These are phyloP conservation scores for Lolium perenne DNA, from an alignment of 176 grass and related monocot genomes.

Conservation along the genomic window DNA sequence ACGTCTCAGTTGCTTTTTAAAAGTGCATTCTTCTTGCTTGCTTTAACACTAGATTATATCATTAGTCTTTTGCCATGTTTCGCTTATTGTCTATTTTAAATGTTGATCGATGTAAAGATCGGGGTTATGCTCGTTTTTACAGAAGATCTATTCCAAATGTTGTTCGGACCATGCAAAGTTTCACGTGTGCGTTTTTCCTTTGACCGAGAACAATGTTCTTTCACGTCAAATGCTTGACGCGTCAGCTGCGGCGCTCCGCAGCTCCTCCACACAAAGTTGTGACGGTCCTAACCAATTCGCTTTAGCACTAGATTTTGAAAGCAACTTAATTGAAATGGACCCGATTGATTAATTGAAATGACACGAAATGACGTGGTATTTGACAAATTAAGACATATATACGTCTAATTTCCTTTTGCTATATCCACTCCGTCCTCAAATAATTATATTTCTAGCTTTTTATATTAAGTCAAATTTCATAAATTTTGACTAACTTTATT, in stretches of 20 bases:
- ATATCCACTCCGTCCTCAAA: too few relatives aligned
- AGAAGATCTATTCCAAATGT: too few relatives aligned
- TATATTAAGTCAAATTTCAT: too few relatives aligned
- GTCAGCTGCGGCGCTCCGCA: neutral
- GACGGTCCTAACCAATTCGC: neutral
- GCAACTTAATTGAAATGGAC: neutral
- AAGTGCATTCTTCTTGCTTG: too few relatives aligned
- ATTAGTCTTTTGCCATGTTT: neutral
- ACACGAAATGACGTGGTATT: slow-evolving; percentile 20
- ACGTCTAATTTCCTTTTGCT: too few relatives aligned
- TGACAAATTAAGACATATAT: neutral
- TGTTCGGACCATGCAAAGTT: neutral
- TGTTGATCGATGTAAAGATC: too few relatives aligned
- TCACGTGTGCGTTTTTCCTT: too few relatives aligned
- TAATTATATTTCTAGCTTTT: too few relatives aligned
- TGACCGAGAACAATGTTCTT: neutral
- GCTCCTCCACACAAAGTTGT: neutral
- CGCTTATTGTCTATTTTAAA: too few relatives aligned
- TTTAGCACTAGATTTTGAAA: slow-evolving; percentile 32
- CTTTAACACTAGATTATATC: neutral
- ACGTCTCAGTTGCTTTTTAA: too few relatives aligned
- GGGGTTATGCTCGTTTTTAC: too few relatives aligned
- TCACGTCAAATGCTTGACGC: neutral
- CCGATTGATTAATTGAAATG: slow-evolving; percentile 11
- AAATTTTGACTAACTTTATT: too few relatives aligned